Evolutionary conservation across 2,329 filamentous ascomycete genomes (phyloP).

Genomic region (Mycosphaerelloides madeirae): DNA sequence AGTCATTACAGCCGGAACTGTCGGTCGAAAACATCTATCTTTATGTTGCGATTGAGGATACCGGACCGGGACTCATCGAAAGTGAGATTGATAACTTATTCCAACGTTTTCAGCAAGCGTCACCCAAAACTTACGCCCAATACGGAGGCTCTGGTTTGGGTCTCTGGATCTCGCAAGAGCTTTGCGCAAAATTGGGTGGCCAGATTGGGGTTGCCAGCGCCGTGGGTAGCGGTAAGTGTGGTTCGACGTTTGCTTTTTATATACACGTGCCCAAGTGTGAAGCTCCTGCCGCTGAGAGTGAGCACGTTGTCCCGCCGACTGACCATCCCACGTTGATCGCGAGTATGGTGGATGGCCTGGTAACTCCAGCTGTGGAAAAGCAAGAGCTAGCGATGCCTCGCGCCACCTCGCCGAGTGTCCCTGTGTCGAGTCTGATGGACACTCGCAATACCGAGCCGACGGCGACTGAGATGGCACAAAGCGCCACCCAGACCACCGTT

Average conservation of each 20-base stretch:
- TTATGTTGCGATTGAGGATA: constrained; percentile 33
- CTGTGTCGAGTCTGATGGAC: neutral
- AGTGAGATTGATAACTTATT: constrained; percentile 51
- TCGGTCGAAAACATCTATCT: constrained; percentile 27
- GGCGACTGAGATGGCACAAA: neutral
- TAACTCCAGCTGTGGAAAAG: too few relatives aligned
- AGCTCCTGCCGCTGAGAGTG: neutral
- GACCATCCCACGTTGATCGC: too few relatives aligned
- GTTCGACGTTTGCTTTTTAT: constrained; percentile 62
- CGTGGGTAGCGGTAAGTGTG: neutral
- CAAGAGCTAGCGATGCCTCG: too few relatives aligned
- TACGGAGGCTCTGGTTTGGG: constrained; percentile 68
- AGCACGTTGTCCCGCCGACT: too few relatives aligned
- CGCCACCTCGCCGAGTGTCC: too few relatives aligned
- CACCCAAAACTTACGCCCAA: constrained; percentile 60
- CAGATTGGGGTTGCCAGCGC: constrained; percentile 60
- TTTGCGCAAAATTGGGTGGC: constrained; percentile 66
- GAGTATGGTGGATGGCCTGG: too few relatives aligned
- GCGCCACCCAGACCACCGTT: neutral
- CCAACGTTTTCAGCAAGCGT: constrained; percentile 65
- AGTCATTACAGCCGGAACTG: too few relatives aligned
- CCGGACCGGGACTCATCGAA: constrained; percentile 36
- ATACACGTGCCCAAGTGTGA: constrained; percentile 51
- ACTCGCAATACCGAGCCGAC: neutral
- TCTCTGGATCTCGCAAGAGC: constrained; percentile 62